Conservation (phyloP, 371 early-diverging fungal genomes). For the Amoeboaphelidium occidentale region DNA sequence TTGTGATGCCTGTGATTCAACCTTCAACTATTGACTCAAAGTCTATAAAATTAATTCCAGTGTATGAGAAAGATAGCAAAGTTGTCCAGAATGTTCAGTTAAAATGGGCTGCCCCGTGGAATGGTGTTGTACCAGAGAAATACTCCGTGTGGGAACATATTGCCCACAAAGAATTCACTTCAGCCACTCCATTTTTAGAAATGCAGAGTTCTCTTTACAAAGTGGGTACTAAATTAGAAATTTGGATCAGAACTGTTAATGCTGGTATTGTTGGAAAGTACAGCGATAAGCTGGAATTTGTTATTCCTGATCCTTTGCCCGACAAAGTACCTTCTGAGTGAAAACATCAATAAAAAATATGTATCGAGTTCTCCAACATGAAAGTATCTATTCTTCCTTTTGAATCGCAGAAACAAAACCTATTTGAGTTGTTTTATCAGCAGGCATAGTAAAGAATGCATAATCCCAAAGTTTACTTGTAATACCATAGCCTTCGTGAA, state of each 20-base stretch:
- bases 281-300: not conserved
- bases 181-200: not conserved
- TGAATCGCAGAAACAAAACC: too few species aligned
- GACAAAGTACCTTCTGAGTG: too few species aligned
- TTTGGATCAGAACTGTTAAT: not conserved
- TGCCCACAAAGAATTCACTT: not conserved
- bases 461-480: slow-evolving; percentile 78
- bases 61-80: not conserved
- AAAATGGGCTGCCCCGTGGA: not conserved
- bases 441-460: slow-evolving; percentile 59
- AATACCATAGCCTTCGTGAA: slow-evolving; percentile 65
- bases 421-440: too few species aligned
- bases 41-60: not conserved
- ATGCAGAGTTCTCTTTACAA: not conserved
- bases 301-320: not conserved
- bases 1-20: not conserved
- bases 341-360: too few species aligned
- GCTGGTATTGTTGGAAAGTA: not conserved
- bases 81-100: not conserved
- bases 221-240: not conserved
- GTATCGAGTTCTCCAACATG: too few species aligned
- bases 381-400: too few species aligned
- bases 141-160: not conserved
- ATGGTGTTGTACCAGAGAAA: not conserved
- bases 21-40: not conserved